Evolutionary conservation across 768 basidiomycete genomes (phyloP).

Genomic region (Phylloporus arenicola): DNA sequence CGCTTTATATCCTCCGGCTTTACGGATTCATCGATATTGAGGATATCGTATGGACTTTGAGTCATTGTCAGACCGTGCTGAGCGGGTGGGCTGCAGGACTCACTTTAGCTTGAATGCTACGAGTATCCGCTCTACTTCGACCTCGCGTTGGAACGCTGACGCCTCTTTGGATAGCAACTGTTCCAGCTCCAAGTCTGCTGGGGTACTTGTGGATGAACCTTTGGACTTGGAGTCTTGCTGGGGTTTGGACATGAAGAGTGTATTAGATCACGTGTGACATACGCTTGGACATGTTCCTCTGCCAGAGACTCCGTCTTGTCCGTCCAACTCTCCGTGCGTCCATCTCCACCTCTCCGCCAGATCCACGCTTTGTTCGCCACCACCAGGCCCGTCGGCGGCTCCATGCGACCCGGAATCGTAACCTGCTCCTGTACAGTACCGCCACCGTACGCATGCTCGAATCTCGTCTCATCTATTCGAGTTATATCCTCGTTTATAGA

Average conservation of each 20-base stretch:
- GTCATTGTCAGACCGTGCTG: neutral
- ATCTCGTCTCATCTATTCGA: neutral
- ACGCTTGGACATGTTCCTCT: slow-evolving; percentile 3
- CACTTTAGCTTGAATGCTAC: slow-evolving; percentile 96
- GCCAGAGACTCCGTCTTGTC: neutral
- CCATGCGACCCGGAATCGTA: slow-evolving; percentile 60
- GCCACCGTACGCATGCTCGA: slow-evolving; percentile 56
- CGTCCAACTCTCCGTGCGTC: neutral
- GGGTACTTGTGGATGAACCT: slow-evolving; percentile 6
- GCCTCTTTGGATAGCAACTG: slow-evolving; percentile 76
- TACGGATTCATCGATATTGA: slow-evolving; percentile 69
- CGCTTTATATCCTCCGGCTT: slow-evolving; percentile 84
- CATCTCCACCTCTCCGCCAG: slow-evolving; percentile 1
- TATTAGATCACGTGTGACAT: neutral
- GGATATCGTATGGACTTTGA: slow-evolving; percentile 87
- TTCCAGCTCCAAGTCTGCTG: slow-evolving; percentile 59
- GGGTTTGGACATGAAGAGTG: slow-evolving; percentile 6
- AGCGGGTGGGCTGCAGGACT: slow-evolving; percentile 21
- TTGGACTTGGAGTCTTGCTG: slow-evolving; percentile 6
- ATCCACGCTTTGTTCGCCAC: slow-evolving; percentile 12
- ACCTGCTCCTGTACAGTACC: slow-evolving; percentile 77
- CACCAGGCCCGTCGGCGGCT: slow-evolving; percentile 34
- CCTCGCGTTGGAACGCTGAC: slow-evolving; percentile 78
- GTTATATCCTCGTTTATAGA: slow-evolving; percentile 38
- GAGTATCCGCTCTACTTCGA: slow-evolving; percentile 88